A percentile compares a stretch with the other conserved stretches of the same genome.
Evolutionary conservation across 2,329 filamentous ascomycete genomes (phyloP).

Genomic region (Camptophora hylomeconis): DNA sequence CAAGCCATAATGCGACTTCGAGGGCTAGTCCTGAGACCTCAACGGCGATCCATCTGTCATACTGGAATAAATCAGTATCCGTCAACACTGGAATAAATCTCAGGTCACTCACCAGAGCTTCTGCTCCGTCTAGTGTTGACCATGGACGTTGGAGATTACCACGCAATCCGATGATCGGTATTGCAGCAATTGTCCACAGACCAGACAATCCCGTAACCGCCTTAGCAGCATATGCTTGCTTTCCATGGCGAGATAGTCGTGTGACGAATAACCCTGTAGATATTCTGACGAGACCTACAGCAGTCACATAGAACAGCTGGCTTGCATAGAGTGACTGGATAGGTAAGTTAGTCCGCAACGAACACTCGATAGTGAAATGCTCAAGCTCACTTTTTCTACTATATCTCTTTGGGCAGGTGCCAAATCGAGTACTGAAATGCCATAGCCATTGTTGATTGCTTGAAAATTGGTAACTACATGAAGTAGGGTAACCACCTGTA

Average conservation of each 20-base stretch:
- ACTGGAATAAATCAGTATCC: not conserved
- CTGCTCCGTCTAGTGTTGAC: conserved; percentile 5
- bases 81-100: not conserved
- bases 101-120: conserved; percentile 5
- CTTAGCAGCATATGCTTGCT: not conserved
- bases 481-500: conserved; percentile 3
- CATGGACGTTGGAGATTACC: conserved; percentile 5
- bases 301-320: conserved; percentile 5
- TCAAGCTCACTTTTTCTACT: not conserved
- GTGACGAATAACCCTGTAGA: conserved; percentile 6
- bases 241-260: conserved; percentile 4
- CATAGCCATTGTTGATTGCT: not conserved
- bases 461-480: not conserved
- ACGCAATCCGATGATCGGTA: conserved; percentile 3
- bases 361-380: not conserved
- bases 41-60: not conserved
- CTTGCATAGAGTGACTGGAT: conserved; percentile 5
- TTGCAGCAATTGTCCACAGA: not conserved
- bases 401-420: not conserved
- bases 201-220: not conserved
- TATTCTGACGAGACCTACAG: conserved; percentile 7
- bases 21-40: conserved; percentile 3
- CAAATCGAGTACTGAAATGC: not conserved
- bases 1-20: conserved; percentile 5
- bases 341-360: not conserved